These are phyloP conservation scores for Plasmodium vinckei DNA, from an alignment of 169 alveolate genomes.

Conservation along the genomic window DNA sequence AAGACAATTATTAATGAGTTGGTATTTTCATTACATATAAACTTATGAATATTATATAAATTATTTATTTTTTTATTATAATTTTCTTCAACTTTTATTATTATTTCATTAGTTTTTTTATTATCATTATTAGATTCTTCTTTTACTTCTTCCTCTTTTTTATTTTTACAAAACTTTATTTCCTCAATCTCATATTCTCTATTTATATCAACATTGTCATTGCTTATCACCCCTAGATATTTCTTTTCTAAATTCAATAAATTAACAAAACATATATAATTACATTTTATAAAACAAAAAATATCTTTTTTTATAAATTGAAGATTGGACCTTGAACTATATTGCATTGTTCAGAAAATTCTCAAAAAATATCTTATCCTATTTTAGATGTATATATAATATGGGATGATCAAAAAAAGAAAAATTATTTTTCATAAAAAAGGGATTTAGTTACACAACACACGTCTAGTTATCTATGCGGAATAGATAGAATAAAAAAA, in stretches of 20 bases:
- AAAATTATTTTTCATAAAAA: no score
- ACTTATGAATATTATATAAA: constrained; percentile 13
- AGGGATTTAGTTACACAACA: no score
- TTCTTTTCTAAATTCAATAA: constrained; percentile 33
- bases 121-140: background rate
- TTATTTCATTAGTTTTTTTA: background rate
- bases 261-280: constrained; percentile 33
- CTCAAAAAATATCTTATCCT: no score
- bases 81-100: background rate
- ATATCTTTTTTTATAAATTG: constrained; percentile 37
- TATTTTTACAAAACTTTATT: constrained; percentile 4
- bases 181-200: no score
- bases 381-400: no score
- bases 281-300: constrained; percentile 34
- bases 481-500: no score
- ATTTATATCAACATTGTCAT: constrained; percentile 3
- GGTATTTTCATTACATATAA: constrained; percentile 18
- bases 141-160: background rate
- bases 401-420: no score
- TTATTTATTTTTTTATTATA: background rate
- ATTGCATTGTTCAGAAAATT: constrained; percentile 10
- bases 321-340: constrained; percentile 6
- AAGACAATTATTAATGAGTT: constrained; percentile 32
- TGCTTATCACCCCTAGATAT: constrained; percentile 19
- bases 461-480: no score